These are phyloP conservation scores for Xerocomellus dryophilus DNA, from an alignment of 768 basidiomycete species.

Conservation along the genomic window DNA sequence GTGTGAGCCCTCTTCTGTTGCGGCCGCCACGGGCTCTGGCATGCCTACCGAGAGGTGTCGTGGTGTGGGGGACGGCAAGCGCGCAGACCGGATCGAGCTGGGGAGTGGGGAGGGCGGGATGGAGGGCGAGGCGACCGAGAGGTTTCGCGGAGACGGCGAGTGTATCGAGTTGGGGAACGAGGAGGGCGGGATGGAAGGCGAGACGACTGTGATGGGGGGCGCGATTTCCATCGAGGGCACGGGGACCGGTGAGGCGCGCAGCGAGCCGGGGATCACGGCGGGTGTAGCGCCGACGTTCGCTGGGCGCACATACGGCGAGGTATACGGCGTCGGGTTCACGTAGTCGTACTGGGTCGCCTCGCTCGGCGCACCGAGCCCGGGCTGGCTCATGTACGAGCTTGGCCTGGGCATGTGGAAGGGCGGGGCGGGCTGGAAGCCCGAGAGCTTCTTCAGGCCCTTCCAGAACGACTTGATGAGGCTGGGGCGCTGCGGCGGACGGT, in stretches of 20 bases:
- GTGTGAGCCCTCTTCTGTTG: conserved; percentile 16
- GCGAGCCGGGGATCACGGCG: neutral
- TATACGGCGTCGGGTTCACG: conserved; percentile 17
- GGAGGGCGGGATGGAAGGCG: conserved; percentile 13
- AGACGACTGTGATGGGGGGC: conserved; percentile 16
- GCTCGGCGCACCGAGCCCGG: neutral
- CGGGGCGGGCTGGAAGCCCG: conserved; percentile 14
- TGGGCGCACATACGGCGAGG: conserved; percentile 14
- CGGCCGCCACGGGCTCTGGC: neutral
- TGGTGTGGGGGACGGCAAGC: neutral
- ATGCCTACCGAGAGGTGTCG: neutral
- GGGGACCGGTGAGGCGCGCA: conserved; percentile 1
- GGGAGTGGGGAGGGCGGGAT: conserved; percentile 5
- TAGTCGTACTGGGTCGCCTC: conserved; percentile 20
- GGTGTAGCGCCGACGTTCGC: neutral
- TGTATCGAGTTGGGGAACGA: conserved; percentile 1
- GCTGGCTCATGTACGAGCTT: conserved; percentile 1
- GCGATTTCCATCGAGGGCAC: neutral
- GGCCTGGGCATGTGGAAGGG: neutral
- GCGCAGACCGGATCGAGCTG: conserved; percentile 6
- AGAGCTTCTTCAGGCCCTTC: conserved; percentile 32
- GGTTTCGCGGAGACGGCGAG: neutral
- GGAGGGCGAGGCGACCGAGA: conserved; percentile 15
- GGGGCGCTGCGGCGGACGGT: conserved; percentile 9
- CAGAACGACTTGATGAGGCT: conserved; percentile 32